Base-by-base conservation (phyloP, 2,329 filamentous ascomycete species). In the Xenosphaeropsis pyriputrescens region DNA sequence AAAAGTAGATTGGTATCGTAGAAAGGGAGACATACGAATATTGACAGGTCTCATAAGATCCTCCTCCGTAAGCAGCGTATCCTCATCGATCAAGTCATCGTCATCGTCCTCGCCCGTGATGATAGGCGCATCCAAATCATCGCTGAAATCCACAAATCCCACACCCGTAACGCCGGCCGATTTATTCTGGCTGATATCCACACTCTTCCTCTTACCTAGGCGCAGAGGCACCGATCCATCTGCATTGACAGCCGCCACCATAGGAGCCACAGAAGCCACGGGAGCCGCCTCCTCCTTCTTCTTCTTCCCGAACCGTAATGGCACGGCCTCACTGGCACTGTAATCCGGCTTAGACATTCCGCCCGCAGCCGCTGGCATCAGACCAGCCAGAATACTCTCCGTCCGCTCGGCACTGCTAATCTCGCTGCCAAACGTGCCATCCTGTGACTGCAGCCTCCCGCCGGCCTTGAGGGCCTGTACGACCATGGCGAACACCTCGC, bases 81-180 rank as follows among this genome's bases (percentile, higher is more conserved):
- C 81, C 57, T 96, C 91, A 53, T 96, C 86, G 47, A 98, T 91
- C 38, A 93, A 61, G 45, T 93, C 85, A 49, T 86, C 81, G 34
- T 70, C 71, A 39, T 71, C 64, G 32, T 67, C 68, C 43, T 72
- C 70, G 38, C 67, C 68, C 17, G 47, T 54, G 26, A 57, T 63
- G 41, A 62, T 71, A 52, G 53, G 63, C 41, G 62, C 60, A 44
- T 65, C 67, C 40, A 79, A 65, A 45, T 84, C 76, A 46, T 80
- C 73, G 45, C 67, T 68, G 43, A 78, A 71, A 50, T 81, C 76
- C 29, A 83, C 71, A 46, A 80, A 80, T 26, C 77, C 79, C 11
- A 84, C 73, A 26, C 22, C 22, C 4, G 22, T 26, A 11, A 26
- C 22, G 15, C 73, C 75, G 35, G 66, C 61, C 13, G 72, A 67